Evolutionary conservation across 176 grass and related monocot genomes (phyloP), one percentile per base, ranked within the genome.

Genomic region (Triticum urartu): DNA sequence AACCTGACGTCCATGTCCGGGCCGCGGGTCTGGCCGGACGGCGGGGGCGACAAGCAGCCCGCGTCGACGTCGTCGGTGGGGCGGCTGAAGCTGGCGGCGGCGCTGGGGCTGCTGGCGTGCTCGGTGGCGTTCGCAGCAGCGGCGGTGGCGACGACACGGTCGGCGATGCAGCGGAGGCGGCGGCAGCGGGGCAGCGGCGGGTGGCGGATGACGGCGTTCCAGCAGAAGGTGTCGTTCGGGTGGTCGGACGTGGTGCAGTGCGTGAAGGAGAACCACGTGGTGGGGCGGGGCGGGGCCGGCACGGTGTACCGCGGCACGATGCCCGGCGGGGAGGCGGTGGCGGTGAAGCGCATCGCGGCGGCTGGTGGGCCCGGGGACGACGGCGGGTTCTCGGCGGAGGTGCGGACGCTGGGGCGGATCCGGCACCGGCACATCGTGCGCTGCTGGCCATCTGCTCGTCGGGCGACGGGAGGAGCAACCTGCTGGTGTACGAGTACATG

Each of bases 401-500:
- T 96, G 81, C 79, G 88, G 81, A 96, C 94, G 64, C 85, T 96
- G 26, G 94, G 94, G 0, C 73, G 87, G 82, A 96, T 96, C 75
- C 77, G 94, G 45, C 94, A 96, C 85, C 85, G 94, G 0, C 86
- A 96, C 84, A 96, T 96, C 28, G 94, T 96, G 52, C 79, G 94
- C 87, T 96, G 68, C 85, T 96, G 1, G 94, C 89, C 11, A 64
- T 94, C 68, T 94, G 91, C 87, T 86, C 61, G 43, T 32, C 72
- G 11, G 70, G 13, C 6, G 62, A 54, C 52, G 68, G 54, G 56
- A 62, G 21, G 77, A 87, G 78, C 9, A 90, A 93, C 67, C 87
- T 96, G 79, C 91, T 96, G 72, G 89, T 96, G 66, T 96, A 96
- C 34, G 89, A 93, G 83, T 96, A 96, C 89, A 96, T 96, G 94